These are phyloP conservation scores for Zalerion maritima DNA, from an alignment of 495 filamentous ascomycete species.

Conservation along the genomic window DNA sequence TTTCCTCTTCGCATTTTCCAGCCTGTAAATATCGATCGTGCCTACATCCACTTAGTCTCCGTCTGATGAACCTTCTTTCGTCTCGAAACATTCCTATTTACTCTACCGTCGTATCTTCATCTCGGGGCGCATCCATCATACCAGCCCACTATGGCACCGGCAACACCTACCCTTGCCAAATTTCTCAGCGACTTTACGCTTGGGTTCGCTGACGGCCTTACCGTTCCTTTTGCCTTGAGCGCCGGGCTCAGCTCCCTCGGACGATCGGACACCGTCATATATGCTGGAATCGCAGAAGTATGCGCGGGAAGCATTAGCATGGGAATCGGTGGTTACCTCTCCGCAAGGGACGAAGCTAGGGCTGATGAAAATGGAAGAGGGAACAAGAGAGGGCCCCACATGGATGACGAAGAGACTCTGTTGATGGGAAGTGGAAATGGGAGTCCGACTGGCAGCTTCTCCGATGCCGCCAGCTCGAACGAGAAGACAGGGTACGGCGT, in stretches of 20 bases:
- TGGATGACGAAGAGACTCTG: constrained; percentile 2
- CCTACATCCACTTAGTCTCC: too few relatives aligned
- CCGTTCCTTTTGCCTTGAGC: constrained; percentile 51
- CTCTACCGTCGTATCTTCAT: too few relatives aligned
- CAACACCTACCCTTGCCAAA: constrained; percentile 5
- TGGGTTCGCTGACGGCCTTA: constrained; percentile 50
- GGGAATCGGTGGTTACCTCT: constrained; percentile 57
- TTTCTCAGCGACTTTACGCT: constrained; percentile 29
- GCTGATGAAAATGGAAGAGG: constrained; percentile 1
- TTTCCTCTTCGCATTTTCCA: too few relatives aligned
- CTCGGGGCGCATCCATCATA: too few relatives aligned
- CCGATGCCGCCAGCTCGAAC: constrained; percentile 13
- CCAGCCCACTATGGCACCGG: too few relatives aligned
- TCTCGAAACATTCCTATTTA: too few relatives aligned
- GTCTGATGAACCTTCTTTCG: too few relatives aligned
- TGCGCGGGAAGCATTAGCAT: constrained; percentile 55
- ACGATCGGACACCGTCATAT: constrained; percentile 48
- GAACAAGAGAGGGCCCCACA: background rate
- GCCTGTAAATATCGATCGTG: too few relatives aligned
- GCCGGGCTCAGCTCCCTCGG: constrained; percentile 48
- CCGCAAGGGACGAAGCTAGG: constrained; percentile 50
- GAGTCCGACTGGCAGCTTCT: too few relatives aligned
- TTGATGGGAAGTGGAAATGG: too few relatives aligned
- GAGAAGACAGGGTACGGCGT: constrained; percentile 18
- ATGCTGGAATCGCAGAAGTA: constrained; percentile 54